These are phyloP conservation scores for Jatropha multifida DNA, from an alignment of 441 rosid genomes.

Conservation along the genomic window DNA sequence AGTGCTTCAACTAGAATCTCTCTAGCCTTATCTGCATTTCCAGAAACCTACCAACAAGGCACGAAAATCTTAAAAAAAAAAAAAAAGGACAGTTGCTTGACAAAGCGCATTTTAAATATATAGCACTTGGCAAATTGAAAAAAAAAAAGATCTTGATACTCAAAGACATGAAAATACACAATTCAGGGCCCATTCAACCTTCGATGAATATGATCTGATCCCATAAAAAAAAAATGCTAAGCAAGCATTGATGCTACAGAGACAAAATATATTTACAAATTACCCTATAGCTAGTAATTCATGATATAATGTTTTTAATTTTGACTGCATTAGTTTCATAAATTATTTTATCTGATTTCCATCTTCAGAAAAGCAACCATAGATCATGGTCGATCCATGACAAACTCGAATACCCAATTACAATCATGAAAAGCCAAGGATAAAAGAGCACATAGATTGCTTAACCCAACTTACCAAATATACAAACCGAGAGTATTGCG, in stretches of 20 bases:
- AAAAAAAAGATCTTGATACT: background rate
- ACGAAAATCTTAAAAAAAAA: background rate
- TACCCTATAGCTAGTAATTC: background rate
- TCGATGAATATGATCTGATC: background rate
- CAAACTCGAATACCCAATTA: background rate
- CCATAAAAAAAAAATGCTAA: background rate
- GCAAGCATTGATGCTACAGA: background rate
- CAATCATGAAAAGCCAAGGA: background rate
- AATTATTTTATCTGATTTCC: background rate
- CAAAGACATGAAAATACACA: background rate
- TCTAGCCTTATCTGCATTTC: constrained; percentile 73
- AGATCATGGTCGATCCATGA: background rate
- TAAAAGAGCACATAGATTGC: background rate
- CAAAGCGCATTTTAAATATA: background rate
- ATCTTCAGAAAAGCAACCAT: background rate
- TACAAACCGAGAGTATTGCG: constrained; percentile 79
- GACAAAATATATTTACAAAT: no score
- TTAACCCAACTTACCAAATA: constrained; percentile 59
- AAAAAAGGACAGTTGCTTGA: background rate
- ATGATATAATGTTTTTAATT: background rate
- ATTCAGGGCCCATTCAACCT: background rate
- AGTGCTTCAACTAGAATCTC: constrained; percentile 70
- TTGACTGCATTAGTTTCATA: background rate
- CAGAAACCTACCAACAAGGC: constrained; percentile 50
- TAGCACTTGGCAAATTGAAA: background rate